Conservation (phyloP, 495 filamentous ascomycete genomes). For the Penicillium ucsense region DNA sequence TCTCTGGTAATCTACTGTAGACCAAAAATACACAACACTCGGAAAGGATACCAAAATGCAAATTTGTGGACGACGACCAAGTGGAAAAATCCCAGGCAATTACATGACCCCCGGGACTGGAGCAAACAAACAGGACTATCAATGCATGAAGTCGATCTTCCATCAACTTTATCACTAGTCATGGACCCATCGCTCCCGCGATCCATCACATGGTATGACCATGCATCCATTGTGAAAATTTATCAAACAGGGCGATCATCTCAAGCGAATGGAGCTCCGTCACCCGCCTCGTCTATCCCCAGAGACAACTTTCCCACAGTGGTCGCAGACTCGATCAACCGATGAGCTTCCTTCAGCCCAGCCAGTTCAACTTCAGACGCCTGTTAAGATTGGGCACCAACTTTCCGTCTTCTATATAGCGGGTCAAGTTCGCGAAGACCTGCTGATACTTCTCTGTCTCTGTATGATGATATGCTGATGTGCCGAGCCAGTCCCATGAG, state of each 20-base stretch:
- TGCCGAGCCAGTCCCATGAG: slow-evolving; percentile 21
- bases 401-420: not conserved
- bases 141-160: too few species aligned
- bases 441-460: not conserved
- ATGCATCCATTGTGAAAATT: not conserved
- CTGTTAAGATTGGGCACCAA: not conserved
- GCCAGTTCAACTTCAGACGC: not conserved
- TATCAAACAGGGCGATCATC: not conserved
- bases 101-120: too few species aligned
- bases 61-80: too few species aligned
- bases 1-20: too few species aligned
- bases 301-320: not conserved
- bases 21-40: too few species aligned
- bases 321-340: not conserved
- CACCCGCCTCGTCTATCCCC: not conserved
- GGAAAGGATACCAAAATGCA: too few species aligned
- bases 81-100: too few species aligned
- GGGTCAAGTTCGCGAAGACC: not conserved
- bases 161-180: too few species aligned
- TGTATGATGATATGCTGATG: slow-evolving; percentile 9
- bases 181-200: not conserved
- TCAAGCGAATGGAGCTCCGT: not conserved
- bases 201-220: not conserved
- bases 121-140: too few species aligned
- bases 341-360: slow-evolving; percentile 1